Base-by-base conservation (phyloP, 441 rosid species). In the Theobroma grandiflorum region DNA sequence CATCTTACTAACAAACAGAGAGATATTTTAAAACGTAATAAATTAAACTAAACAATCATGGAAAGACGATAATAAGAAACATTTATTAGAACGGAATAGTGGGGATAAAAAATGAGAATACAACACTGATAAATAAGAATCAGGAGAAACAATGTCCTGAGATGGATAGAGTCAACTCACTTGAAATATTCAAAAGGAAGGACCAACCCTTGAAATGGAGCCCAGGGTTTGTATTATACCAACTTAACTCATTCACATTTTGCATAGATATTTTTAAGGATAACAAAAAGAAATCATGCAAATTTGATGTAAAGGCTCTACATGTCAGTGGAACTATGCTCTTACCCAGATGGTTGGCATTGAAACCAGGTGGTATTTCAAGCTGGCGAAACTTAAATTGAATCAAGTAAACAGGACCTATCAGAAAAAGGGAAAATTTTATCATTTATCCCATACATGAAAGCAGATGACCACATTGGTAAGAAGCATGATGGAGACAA, bases 331-430 rank as follows among this genome's bases (percentile, higher is more conserved):
- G 76, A 72, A 31, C 31, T 47, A 63, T 33, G 37, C 20, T 35
- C 87, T 69, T 89, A 95, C 99, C 99, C 71, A 95, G 85, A 87
- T 97, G 98, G 72, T 88, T 84, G 62, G 84, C 86, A 84, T 86
- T 86, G 89, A 92, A 97, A 82, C 92, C 91, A 26, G 98, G 96
- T 57, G 99, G 98, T 79, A 97, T 94, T 89, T 94, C 98, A 80
- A 90, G 87, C 85, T 92, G 98, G 73, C 98, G 99, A 80, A 97
- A 95, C 88, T 94, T 95, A 81, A 97, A 95, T 74, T 87, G 97
- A 84, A 97, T 95, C 89, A 90, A 88, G 88, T 91, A 92, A 80
- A 96, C 89, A 71, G 94, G 95, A 86, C 95, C 97, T 95, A 75
- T 58, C 26, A 71, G 31, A 15, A 82, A 47, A 77, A 78, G 47